Conservation (phyloP, 73 alveolate species). For the Paramecium sonneborni region DNA sequence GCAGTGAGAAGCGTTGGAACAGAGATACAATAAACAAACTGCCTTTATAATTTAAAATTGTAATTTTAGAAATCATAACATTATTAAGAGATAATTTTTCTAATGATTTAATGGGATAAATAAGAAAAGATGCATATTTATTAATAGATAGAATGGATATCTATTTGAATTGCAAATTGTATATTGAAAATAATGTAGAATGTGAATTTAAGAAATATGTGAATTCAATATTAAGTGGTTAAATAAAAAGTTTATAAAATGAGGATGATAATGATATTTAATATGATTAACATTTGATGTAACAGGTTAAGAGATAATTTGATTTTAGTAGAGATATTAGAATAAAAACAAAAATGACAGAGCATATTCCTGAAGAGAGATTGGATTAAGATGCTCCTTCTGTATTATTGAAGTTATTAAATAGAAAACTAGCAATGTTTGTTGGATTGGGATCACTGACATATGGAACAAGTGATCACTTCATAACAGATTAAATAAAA, state of each 20-base stretch:
- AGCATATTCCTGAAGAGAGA: conserved; percentile 64
- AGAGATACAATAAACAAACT: not conserved
- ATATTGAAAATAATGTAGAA: not conserved
- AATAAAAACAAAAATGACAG: conserved; percentile 57
- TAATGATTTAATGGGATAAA: not conserved
- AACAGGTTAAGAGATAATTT: conserved; percentile 53
- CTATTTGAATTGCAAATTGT: conserved; percentile 40
- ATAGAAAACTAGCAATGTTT: conserved; percentile 88
- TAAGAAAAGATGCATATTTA: conserved; percentile 30
- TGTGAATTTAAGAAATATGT: conserved; percentile 57
- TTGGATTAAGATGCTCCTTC: conserved; percentile 60
- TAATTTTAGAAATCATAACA: not conserved
- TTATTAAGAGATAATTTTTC: conserved; percentile 26
- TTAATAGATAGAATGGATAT: conserved; percentile 56
- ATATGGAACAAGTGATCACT: conserved; percentile 89
- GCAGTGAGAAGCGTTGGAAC: conserved; percentile 27
- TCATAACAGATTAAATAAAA: conserved; percentile 90
- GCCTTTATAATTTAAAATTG: not conserved
- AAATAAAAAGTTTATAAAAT: conserved; percentile 30
- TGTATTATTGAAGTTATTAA: conserved; percentile 84
- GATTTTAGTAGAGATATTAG: conserved; percentile 57
- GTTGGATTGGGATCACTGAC: conserved; percentile 96
- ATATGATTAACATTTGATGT: conserved; percentile 28
- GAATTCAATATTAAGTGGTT: conserved; percentile 50
- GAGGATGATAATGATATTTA: conserved; percentile 46